Base-by-base conservation (phyloP, 108 stramenopile genomes). In the Nitzschia palea region DNA sequence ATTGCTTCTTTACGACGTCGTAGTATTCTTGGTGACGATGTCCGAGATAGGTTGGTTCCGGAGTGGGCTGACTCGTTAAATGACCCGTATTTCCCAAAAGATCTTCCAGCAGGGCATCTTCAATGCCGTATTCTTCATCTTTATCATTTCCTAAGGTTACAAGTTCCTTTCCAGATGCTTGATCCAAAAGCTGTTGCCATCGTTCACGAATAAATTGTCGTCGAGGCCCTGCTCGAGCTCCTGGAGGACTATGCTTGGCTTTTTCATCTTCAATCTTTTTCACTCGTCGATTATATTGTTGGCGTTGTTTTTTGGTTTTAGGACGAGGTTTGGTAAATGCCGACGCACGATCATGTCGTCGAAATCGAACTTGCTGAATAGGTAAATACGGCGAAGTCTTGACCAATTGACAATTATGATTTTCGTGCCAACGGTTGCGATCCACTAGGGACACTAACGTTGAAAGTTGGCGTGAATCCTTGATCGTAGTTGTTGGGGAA, bases 41-140 rank as follows among this genome's bases (percentile, higher is more conserved):
- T 32, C 89, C 93, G 70, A 89, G 73, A 67, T 82, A 87, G 10
- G 71, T 35, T 4, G 93, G 93, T 66, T 73, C 77, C 26, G 89
- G 89, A 47, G 81, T 88, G 12, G 85, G 83, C 56, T 77, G 67
- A 44, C 78, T 84, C 30, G 91, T 87, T 63, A 88, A 76, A 62
- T 85, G 61, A 0, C 76, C 27, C 9, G 88, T 84, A 58, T 89
- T 89, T 3, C 88, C 89, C 76, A 94, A 81, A 15, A 94, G 55
- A 75, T 89, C 86, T 64, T 94, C 93, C 34, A 94, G 27, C 2
- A 89, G 27, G 18, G 89, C 93, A 75, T 94, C 84, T 15, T 80
- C 85, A 57, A 72, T 80, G 53, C 77, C 80, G 58, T 94, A 94
- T 22, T 91, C 83, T 61, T 62, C 43, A 68, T 87, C 74, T 44